These are phyloP conservation scores for Globisporangium radiosum DNA, from an alignment of 352 stramenopile genomes.

Conservation along the genomic window DNA sequence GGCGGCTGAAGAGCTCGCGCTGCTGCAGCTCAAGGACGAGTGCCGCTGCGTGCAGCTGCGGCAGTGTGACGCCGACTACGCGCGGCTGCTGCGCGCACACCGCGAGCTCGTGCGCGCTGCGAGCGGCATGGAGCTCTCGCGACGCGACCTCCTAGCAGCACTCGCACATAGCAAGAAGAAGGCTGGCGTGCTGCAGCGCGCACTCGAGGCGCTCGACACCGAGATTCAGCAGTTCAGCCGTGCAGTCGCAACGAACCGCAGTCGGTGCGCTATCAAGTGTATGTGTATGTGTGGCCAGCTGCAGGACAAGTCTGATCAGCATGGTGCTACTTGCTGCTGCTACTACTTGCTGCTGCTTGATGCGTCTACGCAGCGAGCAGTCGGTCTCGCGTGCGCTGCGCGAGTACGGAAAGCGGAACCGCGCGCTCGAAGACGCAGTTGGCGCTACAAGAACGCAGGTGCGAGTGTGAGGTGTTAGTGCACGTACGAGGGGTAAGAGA, in stretches of 20 bases:
- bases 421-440: slow-evolving; percentile 33
- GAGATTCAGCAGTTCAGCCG: slow-evolving; percentile 32
- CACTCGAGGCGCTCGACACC: slow-evolving; percentile 22
- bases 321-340: too few relatives aligned
- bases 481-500: neutral
- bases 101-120: slow-evolving; percentile 13
- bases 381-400: slow-evolving; percentile 33
- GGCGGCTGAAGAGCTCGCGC: slow-evolving; percentile 7
- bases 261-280: slow-evolving; percentile 16
- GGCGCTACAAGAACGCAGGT: slow-evolving; percentile 34
- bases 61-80: slow-evolving; percentile 21
- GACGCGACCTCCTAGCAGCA: slow-evolving; percentile 22
- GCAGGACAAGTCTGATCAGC: too few relatives aligned
- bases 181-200: slow-evolving; percentile 20
- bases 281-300: too few relatives aligned
- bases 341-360: too few relatives aligned
- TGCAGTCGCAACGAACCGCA: slow-evolving; percentile 19
- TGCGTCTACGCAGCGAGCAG: slow-evolving; percentile 21
- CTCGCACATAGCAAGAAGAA: slow-evolving; percentile 27
- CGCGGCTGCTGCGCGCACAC: slow-evolving; percentile 11
- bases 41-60: slow-evolving; percentile 2
- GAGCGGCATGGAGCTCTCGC: slow-evolving; percentile 23
- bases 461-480: neutral
- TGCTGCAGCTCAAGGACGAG: slow-evolving; percentile 10
- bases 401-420: slow-evolving; percentile 52